Percentiles rank a stretch among this genome's conserved stretches.
Evolutionary conservation across 2,329 filamentous ascomycete genomes (phyloP).

Genomic region (Ophiocordyceps sinensis): DNA sequence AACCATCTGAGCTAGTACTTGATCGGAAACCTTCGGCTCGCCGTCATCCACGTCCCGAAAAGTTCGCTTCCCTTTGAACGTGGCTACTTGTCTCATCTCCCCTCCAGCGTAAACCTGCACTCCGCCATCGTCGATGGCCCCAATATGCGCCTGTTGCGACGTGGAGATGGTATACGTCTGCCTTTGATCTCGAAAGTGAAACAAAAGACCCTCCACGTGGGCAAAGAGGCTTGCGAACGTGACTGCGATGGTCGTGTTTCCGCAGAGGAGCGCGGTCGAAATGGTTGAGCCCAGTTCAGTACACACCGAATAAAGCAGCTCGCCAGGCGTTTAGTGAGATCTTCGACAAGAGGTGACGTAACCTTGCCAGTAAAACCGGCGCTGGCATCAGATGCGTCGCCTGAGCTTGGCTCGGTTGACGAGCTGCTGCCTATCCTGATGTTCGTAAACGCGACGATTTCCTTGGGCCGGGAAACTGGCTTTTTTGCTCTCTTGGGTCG

Average conservation of each 20-base stretch:
- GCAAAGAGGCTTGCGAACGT: no score
- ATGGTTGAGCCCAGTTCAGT: neutral
- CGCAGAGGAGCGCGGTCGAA: no score
- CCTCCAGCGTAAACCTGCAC: neutral
- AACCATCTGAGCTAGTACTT: neutral
- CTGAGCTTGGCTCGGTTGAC: no score
- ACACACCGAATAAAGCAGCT: neutral
- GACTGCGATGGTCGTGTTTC: no score
- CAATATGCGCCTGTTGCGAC: neutral
- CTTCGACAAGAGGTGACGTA: neutral
- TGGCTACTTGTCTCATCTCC: neutral
- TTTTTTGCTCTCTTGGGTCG: no score
- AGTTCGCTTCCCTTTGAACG: neutral
- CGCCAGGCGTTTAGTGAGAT: neutral
- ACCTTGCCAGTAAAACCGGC: no score
- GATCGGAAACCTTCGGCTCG: neutral
- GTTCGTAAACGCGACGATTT: no score
- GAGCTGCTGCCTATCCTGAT: no score
- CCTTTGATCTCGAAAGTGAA: neutral
- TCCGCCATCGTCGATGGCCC: neutral
- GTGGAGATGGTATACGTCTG: neutral
- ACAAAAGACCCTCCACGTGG: neutral
- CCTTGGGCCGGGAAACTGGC: no score
- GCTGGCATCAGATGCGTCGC: no score
- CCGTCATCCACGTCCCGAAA: neutral